Percentiles rank a stretch among this genome's conserved stretches.
Conservation (phyloP, 306 rosid genomes). For the Acacia crassicarpa region DNA sequence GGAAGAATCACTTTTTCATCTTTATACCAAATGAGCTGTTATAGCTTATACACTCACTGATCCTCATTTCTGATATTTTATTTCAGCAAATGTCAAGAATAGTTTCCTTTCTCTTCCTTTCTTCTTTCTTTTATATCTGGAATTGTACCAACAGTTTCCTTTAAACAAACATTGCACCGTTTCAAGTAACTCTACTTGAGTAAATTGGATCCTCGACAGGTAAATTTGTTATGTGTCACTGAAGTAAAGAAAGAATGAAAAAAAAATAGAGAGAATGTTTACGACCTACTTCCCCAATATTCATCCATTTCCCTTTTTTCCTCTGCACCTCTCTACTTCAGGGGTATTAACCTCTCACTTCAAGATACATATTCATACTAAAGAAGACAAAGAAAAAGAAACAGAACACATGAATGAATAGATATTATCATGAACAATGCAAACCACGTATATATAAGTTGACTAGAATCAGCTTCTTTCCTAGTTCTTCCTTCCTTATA, state of each 20-base stretch:
- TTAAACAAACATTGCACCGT: conserved; percentile 1
- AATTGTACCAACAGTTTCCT: not conserved
- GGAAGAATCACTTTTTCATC: not conserved
- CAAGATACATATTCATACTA: not conserved
- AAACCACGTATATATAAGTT: not conserved
- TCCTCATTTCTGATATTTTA: not conserved
- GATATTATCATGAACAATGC: conserved; percentile 2
- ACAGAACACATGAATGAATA: not conserved
- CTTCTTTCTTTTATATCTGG: conserved; percentile 1
- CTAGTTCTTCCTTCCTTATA: not conserved
- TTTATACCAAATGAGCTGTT: not conserved
- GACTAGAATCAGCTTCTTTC: not conserved
- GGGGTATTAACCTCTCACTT: not conserved
- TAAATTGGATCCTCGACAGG: not conserved
- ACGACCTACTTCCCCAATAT: not conserved
- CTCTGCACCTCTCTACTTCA: not conserved
- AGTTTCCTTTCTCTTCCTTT: not conserved
- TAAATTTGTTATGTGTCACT: not conserved
- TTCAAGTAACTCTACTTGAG: conserved; percentile 8
- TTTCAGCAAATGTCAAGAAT: not conserved
- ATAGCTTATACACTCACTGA: not conserved
- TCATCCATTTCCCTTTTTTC: not conserved
- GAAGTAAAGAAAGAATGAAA: not conserved
- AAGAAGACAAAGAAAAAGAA: not conserved
- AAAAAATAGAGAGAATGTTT: not conserved